phyloP scores from a whole-genome alignment of 805 yeast genomes.

The Pichia thaimueangensis region DNA sequence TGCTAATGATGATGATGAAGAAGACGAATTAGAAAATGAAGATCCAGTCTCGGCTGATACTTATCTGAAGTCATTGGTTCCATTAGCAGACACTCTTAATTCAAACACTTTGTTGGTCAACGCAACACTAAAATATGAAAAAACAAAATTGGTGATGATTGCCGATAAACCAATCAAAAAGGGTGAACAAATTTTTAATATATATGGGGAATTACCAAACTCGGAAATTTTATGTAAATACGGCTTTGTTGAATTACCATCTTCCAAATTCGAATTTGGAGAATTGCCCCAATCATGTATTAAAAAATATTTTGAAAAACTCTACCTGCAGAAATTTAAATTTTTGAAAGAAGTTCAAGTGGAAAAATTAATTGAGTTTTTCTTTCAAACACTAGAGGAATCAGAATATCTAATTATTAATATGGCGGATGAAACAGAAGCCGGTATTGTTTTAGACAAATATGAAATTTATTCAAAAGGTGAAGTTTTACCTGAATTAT shows the following conservation, averaged over 20 bases:
- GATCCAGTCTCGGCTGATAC: conserved; percentile 26
- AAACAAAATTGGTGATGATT: conserved; percentile 57
- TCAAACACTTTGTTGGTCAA: conserved; percentile 75
- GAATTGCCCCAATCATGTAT: conserved; percentile 52
- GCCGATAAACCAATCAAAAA: conserved; percentile 51
- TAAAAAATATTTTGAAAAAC: conserved; percentile 30
- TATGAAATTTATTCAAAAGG: conserved; percentile 58
- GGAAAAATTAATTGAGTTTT: conserved; percentile 27
- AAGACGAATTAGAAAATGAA: conserved; percentile 16
- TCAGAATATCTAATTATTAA: conserved; percentile 30
- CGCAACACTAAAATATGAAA: conserved; percentile 57
- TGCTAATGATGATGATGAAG: conserved; percentile 17
- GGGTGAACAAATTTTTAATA: conserved; percentile 78
- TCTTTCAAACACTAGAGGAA: conserved; percentile 33
- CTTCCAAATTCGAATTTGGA: conserved; percentile 73
- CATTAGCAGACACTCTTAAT: conserved; percentile 85
- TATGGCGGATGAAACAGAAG: conserved; percentile 24
- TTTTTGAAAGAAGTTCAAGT: conserved; percentile 16
- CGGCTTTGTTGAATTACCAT: conserved; percentile 76
- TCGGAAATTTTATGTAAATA: conserved; percentile 85
- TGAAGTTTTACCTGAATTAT: conserved; percentile 54
- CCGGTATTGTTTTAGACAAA: conserved; percentile 42
- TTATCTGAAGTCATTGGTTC: conserved; percentile 78
- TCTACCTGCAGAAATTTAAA: conserved; percentile 18
- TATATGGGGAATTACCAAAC: conserved; percentile 87